These are phyloP conservation scores for Trypanosoma rangeli DNA, from an alignment of 208 protist genomes.

Conservation along the genomic window DNA sequence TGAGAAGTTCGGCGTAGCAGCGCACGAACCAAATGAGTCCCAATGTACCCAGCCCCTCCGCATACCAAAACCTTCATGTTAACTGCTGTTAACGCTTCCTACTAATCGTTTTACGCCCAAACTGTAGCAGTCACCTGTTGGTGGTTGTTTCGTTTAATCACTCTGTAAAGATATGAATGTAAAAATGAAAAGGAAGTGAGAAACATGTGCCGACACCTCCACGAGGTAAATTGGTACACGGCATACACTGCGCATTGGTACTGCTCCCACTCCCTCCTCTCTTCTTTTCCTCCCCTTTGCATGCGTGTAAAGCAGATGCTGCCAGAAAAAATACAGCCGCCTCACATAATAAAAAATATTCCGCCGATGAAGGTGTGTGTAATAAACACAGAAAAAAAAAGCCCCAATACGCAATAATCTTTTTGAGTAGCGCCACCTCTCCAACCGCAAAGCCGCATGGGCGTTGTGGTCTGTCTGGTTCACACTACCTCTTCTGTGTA, in stretches of 20 bases:
- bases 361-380: too few species aligned
- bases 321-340: not conserved
- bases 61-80: constrained; percentile 92
- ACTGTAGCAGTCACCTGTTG: not conserved
- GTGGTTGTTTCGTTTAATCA: not conserved
- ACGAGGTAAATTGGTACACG: not conserved
- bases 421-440: too few species aligned
- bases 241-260: not conserved
- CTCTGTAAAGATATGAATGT: not conserved
- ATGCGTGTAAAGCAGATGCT: not conserved
- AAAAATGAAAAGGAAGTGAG: constrained; percentile 7
- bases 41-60: constrained; percentile 98
- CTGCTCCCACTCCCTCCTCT: not conserved
- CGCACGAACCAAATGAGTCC: constrained; percentile 94
- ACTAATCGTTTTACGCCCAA: not conserved
- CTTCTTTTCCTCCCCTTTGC: not conserved
- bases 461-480: too few species aligned
- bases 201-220: not conserved
- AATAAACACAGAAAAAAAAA: constrained; percentile 22
- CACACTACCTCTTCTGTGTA: too few species aligned
- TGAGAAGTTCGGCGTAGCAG: constrained; percentile 78
- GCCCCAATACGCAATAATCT: not conserved
- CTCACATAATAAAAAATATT: too few species aligned
- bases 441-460: too few species aligned
- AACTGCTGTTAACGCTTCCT: not conserved